These are phyloP conservation scores for Phytophthora capsici DNA, from an alignment of 352 stramenopile species.

Conservation along the genomic window DNA sequence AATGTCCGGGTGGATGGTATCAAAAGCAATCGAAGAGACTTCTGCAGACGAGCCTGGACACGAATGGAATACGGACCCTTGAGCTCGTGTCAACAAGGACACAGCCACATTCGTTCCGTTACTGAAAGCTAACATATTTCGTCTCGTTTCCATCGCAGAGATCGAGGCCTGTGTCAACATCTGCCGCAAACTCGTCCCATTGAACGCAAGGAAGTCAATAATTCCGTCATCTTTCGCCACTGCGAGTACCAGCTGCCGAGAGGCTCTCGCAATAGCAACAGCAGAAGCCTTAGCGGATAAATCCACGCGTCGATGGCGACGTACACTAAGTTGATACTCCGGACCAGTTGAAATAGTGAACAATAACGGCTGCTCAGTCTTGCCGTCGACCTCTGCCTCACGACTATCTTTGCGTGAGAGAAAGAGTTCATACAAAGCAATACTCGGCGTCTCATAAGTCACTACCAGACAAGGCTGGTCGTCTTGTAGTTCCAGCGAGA, in stretches of 20 bases:
- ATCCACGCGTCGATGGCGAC: not conserved
- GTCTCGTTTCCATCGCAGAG: constrained; percentile 37
- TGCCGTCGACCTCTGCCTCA: not conserved
- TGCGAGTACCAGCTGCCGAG: constrained; percentile 22
- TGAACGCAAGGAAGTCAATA: constrained; percentile 45
- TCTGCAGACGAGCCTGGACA: constrained; percentile 48
- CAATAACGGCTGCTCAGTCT: not conserved
- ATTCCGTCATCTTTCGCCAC: constrained; percentile 24
- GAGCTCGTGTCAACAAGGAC: constrained; percentile 36
- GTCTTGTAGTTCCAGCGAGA: constrained; percentile 29
- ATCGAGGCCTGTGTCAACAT: constrained; percentile 33
- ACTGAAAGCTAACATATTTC: constrained; percentile 53
- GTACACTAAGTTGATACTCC: constrained; percentile 9
- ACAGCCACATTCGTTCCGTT: constrained; percentile 40
- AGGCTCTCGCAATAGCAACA: constrained; percentile 12
- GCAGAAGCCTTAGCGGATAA: constrained; percentile 10
- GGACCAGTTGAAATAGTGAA: not conserved
- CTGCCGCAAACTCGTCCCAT: constrained; percentile 55
- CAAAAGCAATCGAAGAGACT: constrained; percentile 54
- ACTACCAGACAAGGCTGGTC: constrained; percentile 28
- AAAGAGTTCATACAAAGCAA: constrained; percentile 33
- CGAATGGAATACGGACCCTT: constrained; percentile 34
- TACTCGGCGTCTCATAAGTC: constrained; percentile 4
- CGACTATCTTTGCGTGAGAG: constrained; percentile 10
- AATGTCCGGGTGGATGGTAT: constrained; percentile 42